These are phyloP conservation scores for Mollisiaceae sp. DNA, from an alignment of 2,329 filamentous ascomycete genomes.

Conservation along the genomic window DNA sequence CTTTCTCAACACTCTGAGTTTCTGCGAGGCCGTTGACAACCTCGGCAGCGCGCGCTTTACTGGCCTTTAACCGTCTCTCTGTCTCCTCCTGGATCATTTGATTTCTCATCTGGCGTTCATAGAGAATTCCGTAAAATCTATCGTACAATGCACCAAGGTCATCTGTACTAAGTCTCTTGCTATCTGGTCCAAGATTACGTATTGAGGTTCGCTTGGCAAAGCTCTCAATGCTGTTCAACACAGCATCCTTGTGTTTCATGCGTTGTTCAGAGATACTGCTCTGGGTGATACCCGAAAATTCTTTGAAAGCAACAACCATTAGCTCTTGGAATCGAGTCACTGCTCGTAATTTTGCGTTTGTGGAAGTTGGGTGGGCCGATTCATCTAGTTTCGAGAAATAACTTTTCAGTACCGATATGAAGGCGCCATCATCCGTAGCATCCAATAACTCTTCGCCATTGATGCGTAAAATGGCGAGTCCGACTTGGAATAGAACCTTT, in stretches of 20 bases:
- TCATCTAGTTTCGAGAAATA: conserved; percentile 95
- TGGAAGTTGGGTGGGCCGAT: conserved; percentile 92
- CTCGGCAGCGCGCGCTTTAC: conserved; percentile 57
- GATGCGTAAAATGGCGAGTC: conserved; percentile 93
- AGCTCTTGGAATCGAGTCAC: conserved; percentile 97
- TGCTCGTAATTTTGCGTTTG: conserved; percentile 90
- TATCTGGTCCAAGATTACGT: conserved; percentile 92
- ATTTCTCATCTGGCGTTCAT: conserved; percentile 86
- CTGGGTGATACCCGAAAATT: conserved; percentile 95
- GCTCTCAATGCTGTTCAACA: conserved; percentile 93
- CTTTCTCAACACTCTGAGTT: conserved; percentile 72
- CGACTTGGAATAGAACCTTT: conserved; percentile 96
- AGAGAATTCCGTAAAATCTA: conserved; percentile 88
- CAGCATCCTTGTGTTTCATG: conserved; percentile 90
- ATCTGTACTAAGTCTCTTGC: conserved; percentile 83
- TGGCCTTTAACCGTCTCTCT: conserved; percentile 67
- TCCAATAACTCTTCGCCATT: conserved; percentile 96
- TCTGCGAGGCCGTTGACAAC: conserved; percentile 47
- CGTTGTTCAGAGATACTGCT: conserved; percentile 88
- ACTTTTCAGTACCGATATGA: conserved; percentile 93
- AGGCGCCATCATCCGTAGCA: conserved; percentile 91
- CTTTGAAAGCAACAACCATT: conserved; percentile 99
- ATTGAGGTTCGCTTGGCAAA: conserved; percentile 98
- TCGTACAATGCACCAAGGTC: conserved; percentile 93
- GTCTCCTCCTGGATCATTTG: conserved; percentile 79